A percentile compares a stretch with the other conserved stretches of the same genome.
Evolutionary conservation across 2,329 filamentous ascomycete genomes (phyloP).

Genomic region (Aspergillus pseudoterreus): DNA sequence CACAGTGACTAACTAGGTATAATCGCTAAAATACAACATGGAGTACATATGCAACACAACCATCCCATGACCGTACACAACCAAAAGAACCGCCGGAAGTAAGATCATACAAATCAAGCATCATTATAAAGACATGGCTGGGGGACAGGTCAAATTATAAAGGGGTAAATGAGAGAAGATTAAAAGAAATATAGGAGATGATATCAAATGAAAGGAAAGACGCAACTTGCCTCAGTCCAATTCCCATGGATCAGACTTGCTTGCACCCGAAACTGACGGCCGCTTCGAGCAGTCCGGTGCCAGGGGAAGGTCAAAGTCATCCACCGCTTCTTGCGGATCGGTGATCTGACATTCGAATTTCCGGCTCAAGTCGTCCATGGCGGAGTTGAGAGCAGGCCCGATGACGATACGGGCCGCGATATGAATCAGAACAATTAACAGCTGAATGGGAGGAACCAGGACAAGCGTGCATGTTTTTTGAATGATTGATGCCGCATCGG

Average conservation of each 20-base stretch:
- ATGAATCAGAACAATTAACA: constrained; percentile 74
- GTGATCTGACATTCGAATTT: constrained; percentile 14
- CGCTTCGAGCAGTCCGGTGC: constrained; percentile 21
- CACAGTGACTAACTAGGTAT: neutral
- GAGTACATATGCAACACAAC: constrained; percentile 10
- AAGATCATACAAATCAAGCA: constrained; percentile 2
- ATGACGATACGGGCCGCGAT: constrained; percentile 71
- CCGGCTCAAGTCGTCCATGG: constrained; percentile 13
- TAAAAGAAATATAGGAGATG: constrained; percentile 1
- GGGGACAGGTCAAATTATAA: neutral
- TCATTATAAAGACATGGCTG: constrained; percentile 4
- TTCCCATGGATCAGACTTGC: constrained; percentile 25
- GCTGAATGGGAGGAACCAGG: constrained; percentile 73
- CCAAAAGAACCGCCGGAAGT: neutral
- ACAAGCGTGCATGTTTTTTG: constrained; percentile 74
- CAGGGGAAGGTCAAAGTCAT: constrained; percentile 39
- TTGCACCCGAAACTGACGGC: constrained; percentile 19
- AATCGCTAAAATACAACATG: constrained; percentile 15
- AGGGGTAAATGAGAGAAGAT: neutral
- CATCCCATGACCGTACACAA: constrained; percentile 8
- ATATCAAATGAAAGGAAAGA: neutral
- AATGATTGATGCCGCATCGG: constrained; percentile 63
- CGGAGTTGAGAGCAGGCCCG: constrained; percentile 23
- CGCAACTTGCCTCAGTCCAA: constrained; percentile 22
- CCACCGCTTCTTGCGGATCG: constrained; percentile 25